Base-by-base conservation (phyloP, 345 rosid genomes). In the Pugionium cornutum region DNA sequence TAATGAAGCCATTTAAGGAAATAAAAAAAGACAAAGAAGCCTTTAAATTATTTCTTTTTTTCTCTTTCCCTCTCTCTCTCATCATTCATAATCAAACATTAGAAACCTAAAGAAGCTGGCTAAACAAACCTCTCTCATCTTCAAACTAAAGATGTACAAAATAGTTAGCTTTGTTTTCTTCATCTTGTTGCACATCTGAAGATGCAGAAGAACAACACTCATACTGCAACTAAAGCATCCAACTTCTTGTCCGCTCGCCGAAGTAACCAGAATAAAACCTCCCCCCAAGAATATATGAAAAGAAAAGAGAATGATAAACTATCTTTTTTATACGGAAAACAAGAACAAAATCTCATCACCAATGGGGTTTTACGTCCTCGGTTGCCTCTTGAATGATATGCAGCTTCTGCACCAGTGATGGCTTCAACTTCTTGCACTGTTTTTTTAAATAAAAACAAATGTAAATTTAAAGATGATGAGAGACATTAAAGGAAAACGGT, bases 371-470 rank as follows among this genome's bases (percentile, higher is more conserved):
- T 65, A 33, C 40, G 58, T 64, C 68, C 70, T 62, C 70, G 35
- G 58, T 37, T 65, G 66, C 63, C 75, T 59, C 69, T 70, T 54
- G 11, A 18, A 49, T 76, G 57, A 25, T 74, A 66, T 54, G 75
- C 75, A 76, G 76, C 85, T 56, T 71, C 79, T 63, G 55, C 62
- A 58, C 36, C 32, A 75, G 54, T 64, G 67, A 62, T 59, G 44
- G 80, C 55, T 70, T 73, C 40, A 40, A 60, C 62, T 66, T 77
- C 80, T 51, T 68, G 64, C 70, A 76, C 75, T 75, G 66, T 53
- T 50, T 3, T 62, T 54, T 33, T 4, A 32, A 9, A 9, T 18
- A 18, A 18, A 18, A 18, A 18, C 18, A 55, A 4, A 62, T 31
- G 39, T 0, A 25, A 39, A 46, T 51, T 68, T 55, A 18, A 42